Conservation (phyloP, 306 rosid genomes). For the Vigna reflexopilosa region DNA sequence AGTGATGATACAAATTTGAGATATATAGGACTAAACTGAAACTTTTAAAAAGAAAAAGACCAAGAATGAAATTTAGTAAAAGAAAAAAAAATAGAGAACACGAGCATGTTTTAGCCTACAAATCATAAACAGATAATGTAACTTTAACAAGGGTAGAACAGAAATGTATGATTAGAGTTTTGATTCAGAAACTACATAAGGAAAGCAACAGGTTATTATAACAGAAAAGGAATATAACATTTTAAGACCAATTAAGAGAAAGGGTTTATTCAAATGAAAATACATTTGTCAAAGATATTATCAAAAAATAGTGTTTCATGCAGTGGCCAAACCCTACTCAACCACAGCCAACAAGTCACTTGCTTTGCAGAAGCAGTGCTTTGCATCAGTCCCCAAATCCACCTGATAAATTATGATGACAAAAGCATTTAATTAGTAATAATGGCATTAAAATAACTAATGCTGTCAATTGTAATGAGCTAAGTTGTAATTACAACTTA, state of each 20-base stretch:
- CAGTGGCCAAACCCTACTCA: constrained; percentile 54
- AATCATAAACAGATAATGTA: neutral
- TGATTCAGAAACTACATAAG: neutral
- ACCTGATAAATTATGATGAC: constrained; percentile 63
- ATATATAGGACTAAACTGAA: no score
- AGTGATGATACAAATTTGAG: no score
- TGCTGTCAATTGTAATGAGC: neutral
- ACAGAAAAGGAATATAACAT: neutral
- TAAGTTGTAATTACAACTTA: neutral
- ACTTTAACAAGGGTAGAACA: neutral
- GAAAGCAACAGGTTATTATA: neutral
- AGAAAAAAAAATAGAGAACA: no score
- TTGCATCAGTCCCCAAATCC: constrained; percentile 82
- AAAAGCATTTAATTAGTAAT: constrained; percentile 3
- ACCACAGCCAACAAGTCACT: constrained; percentile 86
- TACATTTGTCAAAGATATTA: constrained; percentile 24
- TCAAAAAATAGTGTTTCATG: neutral
- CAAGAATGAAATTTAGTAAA: no score
- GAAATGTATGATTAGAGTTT: neutral
- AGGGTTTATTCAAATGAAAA: constrained; percentile 3
- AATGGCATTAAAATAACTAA: neutral
- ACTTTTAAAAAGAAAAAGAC: no score
- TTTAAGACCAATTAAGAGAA: constrained; percentile 5
- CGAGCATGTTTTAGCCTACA: neutral
- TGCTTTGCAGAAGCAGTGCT: constrained; percentile 87